A percentile compares a stretch with the other conserved stretches of the same genome.
Evolutionary conservation across 805 yeast genomes (phyloP).

Genomic region (Metahyphopichia silvanorum): DNA sequence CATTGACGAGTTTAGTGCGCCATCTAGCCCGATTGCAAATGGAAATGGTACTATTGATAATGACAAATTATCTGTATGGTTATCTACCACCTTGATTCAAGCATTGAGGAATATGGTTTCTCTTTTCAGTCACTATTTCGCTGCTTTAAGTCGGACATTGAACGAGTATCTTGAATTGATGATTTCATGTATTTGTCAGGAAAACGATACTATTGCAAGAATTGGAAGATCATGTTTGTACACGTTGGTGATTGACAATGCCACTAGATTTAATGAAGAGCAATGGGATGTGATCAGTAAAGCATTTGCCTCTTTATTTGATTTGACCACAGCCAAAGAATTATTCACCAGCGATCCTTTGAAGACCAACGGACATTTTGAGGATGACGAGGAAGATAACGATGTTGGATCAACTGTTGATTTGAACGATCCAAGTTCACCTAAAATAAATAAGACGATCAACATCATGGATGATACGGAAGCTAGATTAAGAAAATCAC

Average conservation of each 20-base stretch:
- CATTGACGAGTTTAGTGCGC: slow-evolving; percentile 39
- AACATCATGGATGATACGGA: slow-evolving; percentile 27
- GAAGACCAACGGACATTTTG: slow-evolving; percentile 6
- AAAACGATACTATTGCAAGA: slow-evolving; percentile 92
- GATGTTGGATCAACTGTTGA: slow-evolving; percentile 16
- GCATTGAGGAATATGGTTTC: slow-evolving; percentile 87
- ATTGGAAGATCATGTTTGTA: slow-evolving; percentile 90
- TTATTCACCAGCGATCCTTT: slow-evolving; percentile 63
- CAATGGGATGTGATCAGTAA: slow-evolving; percentile 76
- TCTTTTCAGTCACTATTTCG: slow-evolving; percentile 79
- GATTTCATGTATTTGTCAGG: slow-evolving; percentile 90
- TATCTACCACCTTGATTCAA: slow-evolving; percentile 93
- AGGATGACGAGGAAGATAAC: slow-evolving; percentile 30
- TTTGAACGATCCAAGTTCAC: slow-evolving; percentile 6
- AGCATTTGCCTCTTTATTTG: slow-evolving; percentile 69
- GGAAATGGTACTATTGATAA: not conserved
- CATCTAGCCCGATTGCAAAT: not conserved
- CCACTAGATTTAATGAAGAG: slow-evolving; percentile 51
- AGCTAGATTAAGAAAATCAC: slow-evolving; percentile 39
- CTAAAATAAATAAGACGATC: slow-evolving; percentile 1
- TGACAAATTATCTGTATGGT: slow-evolving; percentile 92
- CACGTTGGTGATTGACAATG: slow-evolving; percentile 74
- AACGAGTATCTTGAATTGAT: slow-evolving; percentile 76
- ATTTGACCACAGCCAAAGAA: slow-evolving; percentile 81
- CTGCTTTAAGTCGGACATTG: slow-evolving; percentile 66